A percentile compares a stretch with the other conserved stretches of the same genome.
Conservation (phyloP, 1,284 basidiomycete genomes). For the Mixia osmundae region DNA sequence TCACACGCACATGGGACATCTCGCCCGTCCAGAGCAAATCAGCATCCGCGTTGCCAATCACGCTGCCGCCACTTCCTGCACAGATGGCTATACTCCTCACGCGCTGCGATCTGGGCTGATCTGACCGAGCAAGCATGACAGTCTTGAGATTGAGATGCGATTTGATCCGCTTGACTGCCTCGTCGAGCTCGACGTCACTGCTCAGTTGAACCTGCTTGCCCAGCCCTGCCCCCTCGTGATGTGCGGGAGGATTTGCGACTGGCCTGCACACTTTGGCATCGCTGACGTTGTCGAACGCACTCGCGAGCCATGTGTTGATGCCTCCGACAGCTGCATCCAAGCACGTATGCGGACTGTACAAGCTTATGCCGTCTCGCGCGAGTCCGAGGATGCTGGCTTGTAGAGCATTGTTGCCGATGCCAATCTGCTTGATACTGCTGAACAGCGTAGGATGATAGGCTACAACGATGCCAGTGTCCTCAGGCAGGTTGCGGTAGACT, state of each 20-base stretch:
- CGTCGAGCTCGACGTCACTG: conserved; percentile 2
- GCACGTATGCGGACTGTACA: conserved; percentile 8
- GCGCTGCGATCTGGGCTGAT: conserved; percentile 1
- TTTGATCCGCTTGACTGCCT: conserved; percentile 5
- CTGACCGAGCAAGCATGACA: conserved; percentile 4
- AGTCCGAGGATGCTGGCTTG: conserved; percentile 2
- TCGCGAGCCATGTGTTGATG: conserved; percentile 8
- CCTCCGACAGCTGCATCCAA: conserved; percentile 8
- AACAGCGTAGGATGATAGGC: conserved; percentile 10
- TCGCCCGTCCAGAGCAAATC: conserved; percentile 7
- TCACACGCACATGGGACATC: conserved; percentile 5
- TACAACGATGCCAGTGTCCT: conserved; percentile 1
- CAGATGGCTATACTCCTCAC: conserved; percentile 3
- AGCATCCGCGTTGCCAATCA: conserved; percentile 1
- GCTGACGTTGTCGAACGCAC: conserved; percentile 6
- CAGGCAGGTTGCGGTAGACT: conserved; percentile 3
- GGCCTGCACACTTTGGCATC: conserved; percentile 1
- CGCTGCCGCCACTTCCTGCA: conserved; percentile 5
- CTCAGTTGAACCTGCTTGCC: conserved; percentile 3
- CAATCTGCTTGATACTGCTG: conserved; percentile 7
- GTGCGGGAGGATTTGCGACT: too few species aligned
- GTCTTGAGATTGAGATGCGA: conserved; percentile 7
- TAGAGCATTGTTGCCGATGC: conserved; percentile 3
- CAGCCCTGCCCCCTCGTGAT: conserved; percentile 1
- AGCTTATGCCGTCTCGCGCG: conserved; percentile 3